Evolutionary conservation across 2,329 filamentous ascomycete species (phyloP).

Genomic region (Epicoccum nigrum): DNA sequence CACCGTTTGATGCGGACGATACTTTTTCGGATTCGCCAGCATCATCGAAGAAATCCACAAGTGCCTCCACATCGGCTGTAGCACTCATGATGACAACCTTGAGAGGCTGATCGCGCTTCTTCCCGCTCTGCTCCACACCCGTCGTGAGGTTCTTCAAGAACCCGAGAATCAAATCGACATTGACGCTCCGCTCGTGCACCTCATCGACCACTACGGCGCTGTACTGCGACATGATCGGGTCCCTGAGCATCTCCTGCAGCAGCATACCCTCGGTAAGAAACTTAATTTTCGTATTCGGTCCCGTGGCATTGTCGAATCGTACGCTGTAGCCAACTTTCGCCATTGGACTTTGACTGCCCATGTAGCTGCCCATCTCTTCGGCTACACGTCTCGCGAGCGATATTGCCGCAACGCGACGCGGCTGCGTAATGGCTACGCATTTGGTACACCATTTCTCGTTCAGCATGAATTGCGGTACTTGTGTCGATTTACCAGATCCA

Average conservation of each 20-base stretch:
- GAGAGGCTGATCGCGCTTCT: slow-evolving; percentile 64
- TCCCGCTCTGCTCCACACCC: slow-evolving; percentile 67
- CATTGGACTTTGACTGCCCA: slow-evolving; percentile 64
- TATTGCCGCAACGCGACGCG: slow-evolving; percentile 89
- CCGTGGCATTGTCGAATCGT: slow-evolving; percentile 86
- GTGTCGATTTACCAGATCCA: slow-evolving; percentile 95
- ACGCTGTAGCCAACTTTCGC: slow-evolving; percentile 89
- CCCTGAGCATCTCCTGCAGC: slow-evolving; percentile 87
- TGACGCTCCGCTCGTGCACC: slow-evolving; percentile 93
- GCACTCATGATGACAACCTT: slow-evolving; percentile 98
- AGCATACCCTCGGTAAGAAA: slow-evolving; percentile 97
- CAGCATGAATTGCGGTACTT: slow-evolving; percentile 89
- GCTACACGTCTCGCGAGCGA: slow-evolving; percentile 88
- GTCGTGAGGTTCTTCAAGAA: slow-evolving; percentile 81
- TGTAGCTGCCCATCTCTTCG: slow-evolving; percentile 73
- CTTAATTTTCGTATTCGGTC: slow-evolving; percentile 85
- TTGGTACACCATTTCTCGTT: slow-evolving; percentile 81
- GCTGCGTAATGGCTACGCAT: slow-evolving; percentile 87
- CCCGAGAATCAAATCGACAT: slow-evolving; percentile 88
- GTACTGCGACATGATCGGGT: slow-evolving; percentile 82
- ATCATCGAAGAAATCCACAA: slow-evolving; percentile 74
- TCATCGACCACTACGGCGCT: slow-evolving; percentile 93
- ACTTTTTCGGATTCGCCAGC: slow-evolving; percentile 17
- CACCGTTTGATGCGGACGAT: slow-evolving; percentile 12
- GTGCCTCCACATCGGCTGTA: slow-evolving; percentile 83